Evolutionary conservation across 495 filamentous ascomycete genomes (phyloP).

Genomic region (Aspergillus cristatus): DNA sequence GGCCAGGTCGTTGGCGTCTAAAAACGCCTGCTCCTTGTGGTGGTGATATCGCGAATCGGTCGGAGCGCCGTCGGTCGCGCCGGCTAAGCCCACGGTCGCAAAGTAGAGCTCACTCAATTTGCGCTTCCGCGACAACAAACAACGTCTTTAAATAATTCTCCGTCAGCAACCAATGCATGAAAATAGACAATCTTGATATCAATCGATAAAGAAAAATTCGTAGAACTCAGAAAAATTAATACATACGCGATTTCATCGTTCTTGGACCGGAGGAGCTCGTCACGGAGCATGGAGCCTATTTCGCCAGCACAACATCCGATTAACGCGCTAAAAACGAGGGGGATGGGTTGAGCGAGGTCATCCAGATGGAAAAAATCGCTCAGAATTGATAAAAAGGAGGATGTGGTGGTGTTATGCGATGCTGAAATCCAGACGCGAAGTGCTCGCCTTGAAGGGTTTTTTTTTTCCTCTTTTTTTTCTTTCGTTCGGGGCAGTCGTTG

Average conservation of each 20-base stretch:
- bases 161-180: slow-evolving; percentile 22
- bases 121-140: slow-evolving; percentile 68
- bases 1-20: slow-evolving; percentile 64
- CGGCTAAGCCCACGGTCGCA: slow-evolving; percentile 40
- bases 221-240: slow-evolving; percentile 17
- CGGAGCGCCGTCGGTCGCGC: slow-evolving; percentile 41
- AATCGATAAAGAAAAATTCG: too few species aligned
- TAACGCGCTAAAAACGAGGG: slow-evolving; percentile 42
- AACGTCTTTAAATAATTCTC: slow-evolving; percentile 47
- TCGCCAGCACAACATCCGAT: slow-evolving; percentile 51
- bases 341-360: slow-evolving; percentile 37
- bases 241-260: slow-evolving; percentile 56
- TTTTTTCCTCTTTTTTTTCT: slow-evolving; percentile 1
- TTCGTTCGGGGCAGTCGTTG: slow-evolving; percentile 6
- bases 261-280: slow-evolving; percentile 49
- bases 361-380: slow-evolving; percentile 44
- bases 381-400: slow-evolving; percentile 45
- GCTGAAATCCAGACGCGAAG: slow-evolving; percentile 26
- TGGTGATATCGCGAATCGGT: slow-evolving; percentile 44
- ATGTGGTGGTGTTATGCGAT: slow-evolving; percentile 38
- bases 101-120: slow-evolving; percentile 74
- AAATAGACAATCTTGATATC: background rate
- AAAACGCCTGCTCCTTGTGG: slow-evolving; percentile 49
- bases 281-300: slow-evolving; percentile 48
- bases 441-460: slow-evolving; percentile 32